Conservation (phyloP, 257 asterid genomes). For the Eucommia ulmoides region DNA sequence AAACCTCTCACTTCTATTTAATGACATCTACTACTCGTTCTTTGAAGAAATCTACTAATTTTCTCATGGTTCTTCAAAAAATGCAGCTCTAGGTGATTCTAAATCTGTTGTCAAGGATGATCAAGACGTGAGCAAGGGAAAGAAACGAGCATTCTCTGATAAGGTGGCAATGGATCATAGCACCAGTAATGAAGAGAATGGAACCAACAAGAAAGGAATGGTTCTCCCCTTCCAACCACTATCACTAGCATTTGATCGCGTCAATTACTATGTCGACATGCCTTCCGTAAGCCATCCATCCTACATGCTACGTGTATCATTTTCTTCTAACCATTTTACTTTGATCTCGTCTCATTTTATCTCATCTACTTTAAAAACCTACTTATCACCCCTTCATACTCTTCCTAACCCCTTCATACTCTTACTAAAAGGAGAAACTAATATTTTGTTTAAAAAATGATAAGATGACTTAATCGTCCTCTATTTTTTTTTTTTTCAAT, state of each 20-base stretch:
- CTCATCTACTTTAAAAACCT: too few species aligned
- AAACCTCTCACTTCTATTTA: neutral
- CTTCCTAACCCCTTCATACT: too few species aligned
- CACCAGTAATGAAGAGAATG: slow-evolving; percentile 8
- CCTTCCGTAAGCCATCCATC: slow-evolving; percentile 58
- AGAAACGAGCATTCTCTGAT: neutral
- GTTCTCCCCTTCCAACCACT: slow-evolving; percentile 87
- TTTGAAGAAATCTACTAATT: neutral
- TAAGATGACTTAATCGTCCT: neutral
- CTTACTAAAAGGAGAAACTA: too few species aligned
- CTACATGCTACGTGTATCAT: neutral
- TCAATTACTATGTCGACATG: slow-evolving; percentile 88
- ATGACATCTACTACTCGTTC: neutral
- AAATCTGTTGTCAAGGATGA: neutral
- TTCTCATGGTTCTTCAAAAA: neutral
- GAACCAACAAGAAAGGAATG: slow-evolving; percentile 57
- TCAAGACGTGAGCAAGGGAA: neutral
- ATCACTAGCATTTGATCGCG: slow-evolving; percentile 73
- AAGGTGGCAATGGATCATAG: neutral
- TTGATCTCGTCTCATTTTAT: neutral
- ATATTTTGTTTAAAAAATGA: neutral
- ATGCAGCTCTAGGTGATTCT: slow-evolving; percentile 3
- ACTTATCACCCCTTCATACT: too few species aligned
- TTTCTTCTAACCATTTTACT: neutral
- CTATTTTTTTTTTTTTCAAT: neutral